These are phyloP conservation scores for Thraustotheca clavata DNA, from an alignment of 352 stramenopile species.

Conservation along the genomic window DNA sequence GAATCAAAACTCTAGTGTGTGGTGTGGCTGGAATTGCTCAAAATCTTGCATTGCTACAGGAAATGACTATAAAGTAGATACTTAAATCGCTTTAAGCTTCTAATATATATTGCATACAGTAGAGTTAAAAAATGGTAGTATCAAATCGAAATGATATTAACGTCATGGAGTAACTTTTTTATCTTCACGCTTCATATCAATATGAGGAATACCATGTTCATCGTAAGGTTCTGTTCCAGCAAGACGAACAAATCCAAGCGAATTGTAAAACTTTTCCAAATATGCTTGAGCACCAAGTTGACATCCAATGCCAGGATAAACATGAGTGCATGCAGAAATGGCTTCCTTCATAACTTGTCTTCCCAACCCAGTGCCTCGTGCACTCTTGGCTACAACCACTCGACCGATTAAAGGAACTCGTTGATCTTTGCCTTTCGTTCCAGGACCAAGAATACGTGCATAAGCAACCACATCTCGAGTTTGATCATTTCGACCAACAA, in stretches of 20 bases:
- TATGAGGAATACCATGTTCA: slow-evolving; percentile 12
- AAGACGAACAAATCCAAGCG: slow-evolving; percentile 5
- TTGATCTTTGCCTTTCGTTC: not conserved
- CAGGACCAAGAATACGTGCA: slow-evolving; percentile 10
- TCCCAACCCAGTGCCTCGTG: not conserved
- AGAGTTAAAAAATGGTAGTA: no score
- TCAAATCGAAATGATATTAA: no score
- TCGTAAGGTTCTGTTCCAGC: slow-evolving; percentile 9
- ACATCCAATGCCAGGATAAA: not conserved
- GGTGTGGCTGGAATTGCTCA: slow-evolving; percentile 61
- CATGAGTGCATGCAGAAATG: not conserved
- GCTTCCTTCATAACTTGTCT: slow-evolving; percentile 6
- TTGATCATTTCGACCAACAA: slow-evolving; percentile 5
- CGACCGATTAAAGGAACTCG: not conserved
- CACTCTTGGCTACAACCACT: not conserved
- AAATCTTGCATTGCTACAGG: slow-evolving; percentile 62
- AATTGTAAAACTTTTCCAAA: slow-evolving; percentile 20
- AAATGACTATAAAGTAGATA: slow-evolving; percentile 35
- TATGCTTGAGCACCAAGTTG: slow-evolving; percentile 20
- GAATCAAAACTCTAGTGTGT: slow-evolving; percentile 76
- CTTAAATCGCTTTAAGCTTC: no score
- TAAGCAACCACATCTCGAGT: not conserved
- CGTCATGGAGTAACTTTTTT: no score
- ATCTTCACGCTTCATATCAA: slow-evolving; percentile 18
- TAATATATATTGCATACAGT: no score